A percentile compares a stretch with the other conserved stretches of the same genome.
These are phyloP conservation scores for Pulveroboletus sp. DNA, from an alignment of 768 basidiomycete species.

Conservation along the genomic window DNA sequence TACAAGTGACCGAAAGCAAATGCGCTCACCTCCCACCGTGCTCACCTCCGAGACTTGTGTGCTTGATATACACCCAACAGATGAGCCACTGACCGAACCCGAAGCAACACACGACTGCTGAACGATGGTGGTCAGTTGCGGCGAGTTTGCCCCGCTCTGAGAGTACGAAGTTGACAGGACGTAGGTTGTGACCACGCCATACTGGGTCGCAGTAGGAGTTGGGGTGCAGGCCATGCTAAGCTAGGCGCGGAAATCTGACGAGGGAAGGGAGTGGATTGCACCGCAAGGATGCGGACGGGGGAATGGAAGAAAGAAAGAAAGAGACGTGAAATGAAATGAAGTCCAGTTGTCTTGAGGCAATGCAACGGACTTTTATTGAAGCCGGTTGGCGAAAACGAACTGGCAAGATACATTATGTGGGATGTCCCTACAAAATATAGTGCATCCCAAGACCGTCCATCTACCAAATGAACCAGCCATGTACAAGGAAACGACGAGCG, in stretches of 20 bases:
- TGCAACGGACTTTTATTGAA: not conserved
- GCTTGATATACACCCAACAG: constrained; percentile 29
- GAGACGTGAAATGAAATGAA: constrained; percentile 3
- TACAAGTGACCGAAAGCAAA: not conserved
- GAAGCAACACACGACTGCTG: constrained; percentile 33
- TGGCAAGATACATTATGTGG: not conserved
- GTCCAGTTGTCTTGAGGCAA: too few species aligned
- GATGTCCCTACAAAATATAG: not conserved
- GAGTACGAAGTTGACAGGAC: constrained; percentile 36
- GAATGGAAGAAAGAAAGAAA: not conserved
- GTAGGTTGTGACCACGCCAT: constrained; percentile 35
- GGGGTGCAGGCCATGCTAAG: constrained; percentile 37
- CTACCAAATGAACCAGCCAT: not conserved
- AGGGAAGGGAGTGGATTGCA: not conserved
- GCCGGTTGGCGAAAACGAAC: not conserved
- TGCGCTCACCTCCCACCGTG: constrained; percentile 35
- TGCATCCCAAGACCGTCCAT: too few species aligned
- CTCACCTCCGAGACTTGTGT: constrained; percentile 27
- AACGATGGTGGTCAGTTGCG: constrained; percentile 33
- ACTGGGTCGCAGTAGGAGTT: constrained; percentile 42
- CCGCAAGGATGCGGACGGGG: not conserved
- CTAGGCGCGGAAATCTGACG: not conserved
- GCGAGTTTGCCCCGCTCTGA: constrained; percentile 29
- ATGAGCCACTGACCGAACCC: constrained; percentile 20
- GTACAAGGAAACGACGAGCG: not conserved